Evolutionary conservation across 331 rosid species (phyloP).

Genomic region (Rhamnella rubrinervis): DNA sequence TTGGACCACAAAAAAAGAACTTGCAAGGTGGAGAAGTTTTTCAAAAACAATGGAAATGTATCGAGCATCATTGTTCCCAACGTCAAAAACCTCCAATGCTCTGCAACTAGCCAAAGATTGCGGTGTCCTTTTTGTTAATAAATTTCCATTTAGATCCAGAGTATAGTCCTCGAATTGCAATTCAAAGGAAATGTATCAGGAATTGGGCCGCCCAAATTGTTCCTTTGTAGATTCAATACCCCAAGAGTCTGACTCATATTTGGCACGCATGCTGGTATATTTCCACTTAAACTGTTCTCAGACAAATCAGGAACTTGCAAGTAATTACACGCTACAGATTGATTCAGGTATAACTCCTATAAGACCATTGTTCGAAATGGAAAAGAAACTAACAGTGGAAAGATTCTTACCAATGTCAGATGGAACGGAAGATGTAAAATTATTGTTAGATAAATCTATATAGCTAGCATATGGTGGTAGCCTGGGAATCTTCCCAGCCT

Average conservation of each 20-base stretch:
- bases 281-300: conserved; percentile 30
- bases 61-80: conserved; percentile 35
- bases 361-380: conserved; percentile 23
- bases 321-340: not conserved
- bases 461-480: too few species aligned
- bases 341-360: conserved; percentile 1
- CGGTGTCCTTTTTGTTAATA: conserved; percentile 37
- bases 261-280: conserved; percentile 38
- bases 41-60: conserved; percentile 49
- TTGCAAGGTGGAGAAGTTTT: conserved; percentile 36
- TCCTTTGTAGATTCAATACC: conserved; percentile 33
- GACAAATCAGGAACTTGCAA: conserved; percentile 5
- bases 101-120: conserved; percentile 41
- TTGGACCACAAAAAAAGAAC: conserved; percentile 51
- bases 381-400: not conserved
- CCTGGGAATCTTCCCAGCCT: too few species aligned
- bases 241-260: conserved; percentile 29
- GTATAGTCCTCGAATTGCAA: conserved; percentile 41
- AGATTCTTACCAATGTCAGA: not conserved
- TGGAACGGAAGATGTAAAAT: conserved; percentile 19
- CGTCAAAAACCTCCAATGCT: conserved; percentile 37
- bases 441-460: conserved; percentile 27
- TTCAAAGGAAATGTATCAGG: conserved; percentile 32
- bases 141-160: conserved; percentile 42
- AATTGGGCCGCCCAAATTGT: conserved; percentile 30